Percentiles rank a stretch among this genome's conserved stretches.
phyloP scores from a whole-genome alignment of 768 basidiomycete genomes.

The Cubamyces lactineus region DNA sequence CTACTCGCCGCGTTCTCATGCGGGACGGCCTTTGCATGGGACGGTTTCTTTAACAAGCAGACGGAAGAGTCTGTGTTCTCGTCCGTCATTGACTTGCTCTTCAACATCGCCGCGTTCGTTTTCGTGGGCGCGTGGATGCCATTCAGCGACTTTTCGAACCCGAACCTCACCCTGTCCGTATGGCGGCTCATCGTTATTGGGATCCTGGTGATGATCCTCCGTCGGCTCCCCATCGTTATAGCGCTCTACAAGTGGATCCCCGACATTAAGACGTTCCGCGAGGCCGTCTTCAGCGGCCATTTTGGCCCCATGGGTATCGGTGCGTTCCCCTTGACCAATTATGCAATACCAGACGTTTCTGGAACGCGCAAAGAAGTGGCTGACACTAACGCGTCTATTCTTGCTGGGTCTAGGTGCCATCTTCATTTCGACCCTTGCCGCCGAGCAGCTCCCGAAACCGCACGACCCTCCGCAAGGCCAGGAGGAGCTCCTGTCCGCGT shows the following conservation, averaged over 20 bases:
- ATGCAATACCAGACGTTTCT: neutral
- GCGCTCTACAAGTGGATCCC: slow-evolving; percentile 91
- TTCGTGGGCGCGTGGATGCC: slow-evolving; percentile 99
- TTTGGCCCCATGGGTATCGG: slow-evolving; percentile 90
- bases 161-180: slow-evolving; percentile 66
- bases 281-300: slow-evolving; percentile 94
- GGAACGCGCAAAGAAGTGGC: neutral
- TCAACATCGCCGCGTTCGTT: slow-evolving; percentile 94
- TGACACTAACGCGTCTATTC: neutral
- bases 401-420: slow-evolving; percentile 64
- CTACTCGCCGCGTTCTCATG: slow-evolving; percentile 93
- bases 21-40: slow-evolving; percentile 96
- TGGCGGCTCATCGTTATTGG: slow-evolving; percentile 88
- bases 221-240: slow-evolving; percentile 84
- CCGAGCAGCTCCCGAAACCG: slow-evolving; percentile 55
- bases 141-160: slow-evolving; percentile 75
- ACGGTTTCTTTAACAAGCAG: slow-evolving; percentile 90
- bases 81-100: slow-evolving; percentile 93
- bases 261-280: slow-evolving; percentile 91
- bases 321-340: slow-evolving; percentile 30
- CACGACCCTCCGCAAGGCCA: slow-evolving; percentile 54
- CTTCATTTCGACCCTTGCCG: slow-evolving; percentile 89
- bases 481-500: slow-evolving; percentile 64
- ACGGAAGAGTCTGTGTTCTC: slow-evolving; percentile 96
- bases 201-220: slow-evolving; percentile 77